phyloP scores from a whole-genome alignment of 371 early-diverging fungal genomes.

The Mortierella sp. region DNA sequence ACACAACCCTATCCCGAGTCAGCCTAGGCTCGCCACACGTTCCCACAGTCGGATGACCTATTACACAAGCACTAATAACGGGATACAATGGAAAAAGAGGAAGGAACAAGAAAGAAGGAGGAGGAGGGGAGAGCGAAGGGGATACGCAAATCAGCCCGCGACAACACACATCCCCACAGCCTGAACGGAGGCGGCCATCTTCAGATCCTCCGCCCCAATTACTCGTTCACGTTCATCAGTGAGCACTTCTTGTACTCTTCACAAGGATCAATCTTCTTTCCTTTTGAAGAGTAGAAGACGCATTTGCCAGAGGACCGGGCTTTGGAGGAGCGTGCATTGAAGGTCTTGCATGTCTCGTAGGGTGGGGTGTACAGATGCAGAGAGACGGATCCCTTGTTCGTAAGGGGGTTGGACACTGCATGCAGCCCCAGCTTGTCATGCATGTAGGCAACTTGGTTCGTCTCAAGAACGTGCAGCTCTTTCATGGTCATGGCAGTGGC shows the following conservation, averaged over 20 bases:
- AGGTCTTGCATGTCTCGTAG: conserved; percentile 84
- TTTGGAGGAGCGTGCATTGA: conserved; percentile 79
- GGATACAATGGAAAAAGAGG: no score
- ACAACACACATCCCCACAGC: no score
- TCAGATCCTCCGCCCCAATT: no score
- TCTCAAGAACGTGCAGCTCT: conserved; percentile 59
- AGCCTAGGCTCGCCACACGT: no score
- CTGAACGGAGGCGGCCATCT: no score
- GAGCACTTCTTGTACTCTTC: conserved; percentile 49
- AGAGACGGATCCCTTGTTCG: conserved; percentile 77
- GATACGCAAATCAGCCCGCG: no score
- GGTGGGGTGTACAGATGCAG: conserved; percentile 95
- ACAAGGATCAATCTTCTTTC: conserved; percentile 54
- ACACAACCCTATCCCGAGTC: no score
- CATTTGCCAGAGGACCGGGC: conserved; percentile 76
- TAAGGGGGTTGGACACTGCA: conserved; percentile 80
- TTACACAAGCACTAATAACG: no score
- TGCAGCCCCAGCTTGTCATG: conserved; percentile 92
- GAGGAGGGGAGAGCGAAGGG: no score
- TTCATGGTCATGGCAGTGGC: conserved; percentile 52
- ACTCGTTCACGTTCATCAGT: conserved; percentile 40
- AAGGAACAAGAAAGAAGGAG: no score
- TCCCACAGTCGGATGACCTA: no score
- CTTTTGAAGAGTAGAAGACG: conserved; percentile 73
- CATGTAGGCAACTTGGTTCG: conserved; percentile 88